Base-by-base conservation (phyloP, 1,139 yeast genomes). In the Groenewaldozyma sp. region DNA sequence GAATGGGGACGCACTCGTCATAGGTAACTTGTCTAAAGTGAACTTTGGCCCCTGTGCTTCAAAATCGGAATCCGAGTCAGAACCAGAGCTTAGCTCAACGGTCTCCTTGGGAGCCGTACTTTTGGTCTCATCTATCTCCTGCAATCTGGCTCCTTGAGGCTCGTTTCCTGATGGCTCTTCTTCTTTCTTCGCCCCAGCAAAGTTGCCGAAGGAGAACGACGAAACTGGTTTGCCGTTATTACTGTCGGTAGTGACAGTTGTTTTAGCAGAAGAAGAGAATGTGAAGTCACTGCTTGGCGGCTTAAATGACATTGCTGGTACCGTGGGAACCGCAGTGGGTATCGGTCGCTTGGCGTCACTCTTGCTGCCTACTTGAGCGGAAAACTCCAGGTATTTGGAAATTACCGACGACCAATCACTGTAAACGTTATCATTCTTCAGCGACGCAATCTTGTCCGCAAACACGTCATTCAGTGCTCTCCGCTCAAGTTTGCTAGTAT, bases 391-490 rank as follows among this genome's bases (percentile, higher is more conserved):
- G 57, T 86, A 86, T 58, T 78, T 81, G 28, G 65, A 64, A 32
- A 80, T 70, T 13, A 77, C 61, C 5, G 74, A 66, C 0, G 75
- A 62, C 55, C 82, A 73, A 50, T 82, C 76, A 0, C 73, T 78
- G 17, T 74, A 64, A 0, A 78, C 70, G 45, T 74, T 73, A 3
- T 64, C 61, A 1, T 54, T 51, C 35, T 69, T 59, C 21, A 72
- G 63, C 27, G 64, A 61, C 27, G 63, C 63, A 35, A 86, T 58
- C 24, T 75, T 65, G 17, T 68, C 67, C 22, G 74, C 62, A 50
- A 86, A 81, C 45, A 71, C 75, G 20, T 74, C 72, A 56, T 84
- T 84, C 55, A 86, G 68, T 1, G 94, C 94, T 5, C 54, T 51
- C 26, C 45, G 41, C 24, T 48, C 47, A 19, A 58, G 37, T n/a